Base-by-base conservation (phyloP, 441 rosid species). In the Bruguiera hainesii region DNA sequence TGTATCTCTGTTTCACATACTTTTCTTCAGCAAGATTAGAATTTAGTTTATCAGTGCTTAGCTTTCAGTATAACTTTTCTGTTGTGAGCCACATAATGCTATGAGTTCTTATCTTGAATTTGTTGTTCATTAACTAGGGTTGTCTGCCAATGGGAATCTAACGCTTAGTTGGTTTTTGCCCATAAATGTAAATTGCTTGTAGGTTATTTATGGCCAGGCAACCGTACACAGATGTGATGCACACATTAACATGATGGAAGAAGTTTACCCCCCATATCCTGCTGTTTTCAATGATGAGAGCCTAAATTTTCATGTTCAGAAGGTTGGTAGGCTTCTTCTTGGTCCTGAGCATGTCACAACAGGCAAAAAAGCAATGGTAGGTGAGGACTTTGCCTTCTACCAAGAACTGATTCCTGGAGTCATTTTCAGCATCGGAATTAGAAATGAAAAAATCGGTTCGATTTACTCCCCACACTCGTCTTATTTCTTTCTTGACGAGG, bases 371-470 rank as follows among this genome's bases (percentile, higher is more conserved):
- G 64, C 82, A 49, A 84, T 89, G 93, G 93, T 85, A 0, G 95
- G 96, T 1, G 96, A 90, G 76, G 97, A 90, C 74, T 93, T 93
- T 55, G 83, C 95, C 46, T 89, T 90, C 78, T 90, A 86, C 69
- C 93, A 85, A 78, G 84, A 90, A 68, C 8, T 20, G 72, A 82
- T 90, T 67, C 97, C 95, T 6, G 98, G 97, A 64, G 82, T 80
- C 66, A 82, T 82, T 84, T 64, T 89, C 13, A 42, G 77, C 73
- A 77, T 93, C 23, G 98, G 97, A 66, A 90, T 86, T 21, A 73
- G 79, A 78, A 86, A 87, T n/a, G 83, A 90, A 73, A 78, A 81
- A 18, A 61, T 79, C 35, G 97, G 95, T 39, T 82, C 91, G 21
- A 69, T 84, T 68, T 87, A 86, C 74, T 64, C 85, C 7, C 84